Evolutionary conservation across 2,329 filamentous ascomycete species (phyloP).

Genomic region (Penicillium sp.): DNA sequence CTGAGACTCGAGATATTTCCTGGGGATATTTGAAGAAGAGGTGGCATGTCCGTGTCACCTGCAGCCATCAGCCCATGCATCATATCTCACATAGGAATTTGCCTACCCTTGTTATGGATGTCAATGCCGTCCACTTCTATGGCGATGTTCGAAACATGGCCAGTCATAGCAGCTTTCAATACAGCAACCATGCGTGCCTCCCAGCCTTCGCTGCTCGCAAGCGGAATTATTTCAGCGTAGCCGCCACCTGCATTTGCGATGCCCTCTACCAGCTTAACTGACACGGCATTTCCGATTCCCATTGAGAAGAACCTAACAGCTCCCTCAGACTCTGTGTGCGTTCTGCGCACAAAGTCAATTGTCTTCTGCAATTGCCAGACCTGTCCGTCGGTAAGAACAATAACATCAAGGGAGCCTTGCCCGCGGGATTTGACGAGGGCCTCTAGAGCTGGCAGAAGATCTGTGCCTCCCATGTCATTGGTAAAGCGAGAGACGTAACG

Average conservation of each 20-base stretch:
- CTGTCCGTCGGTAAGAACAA: constrained; percentile 63
- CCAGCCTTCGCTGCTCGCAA: constrained; percentile 61
- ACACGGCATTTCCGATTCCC: constrained; percentile 58
- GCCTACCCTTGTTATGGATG: neutral
- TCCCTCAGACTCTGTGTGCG: constrained; percentile 44
- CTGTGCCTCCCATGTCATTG: constrained; percentile 59
- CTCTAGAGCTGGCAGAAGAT: constrained; percentile 55
- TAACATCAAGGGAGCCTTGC: constrained; percentile 54
- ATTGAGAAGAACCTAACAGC: constrained; percentile 59
- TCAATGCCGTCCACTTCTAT: neutral
- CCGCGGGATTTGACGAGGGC: constrained; percentile 23
- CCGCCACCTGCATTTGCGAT: constrained; percentile 61
- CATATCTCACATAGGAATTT: too few relatives aligned
- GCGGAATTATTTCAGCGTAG: constrained; percentile 62
- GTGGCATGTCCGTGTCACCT: neutral
- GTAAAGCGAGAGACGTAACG: constrained; percentile 49
- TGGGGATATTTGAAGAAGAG: neutral
- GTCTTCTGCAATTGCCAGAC: constrained; percentile 55
- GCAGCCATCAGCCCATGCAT: neutral
- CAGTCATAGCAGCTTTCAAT: constrained; percentile 65
- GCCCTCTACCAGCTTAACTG: constrained; percentile 60
- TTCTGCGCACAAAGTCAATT: constrained; percentile 50
- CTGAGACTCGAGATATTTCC: neutral
- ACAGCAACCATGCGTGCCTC: constrained; percentile 68
- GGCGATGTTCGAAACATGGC: neutral